Conservation (phyloP, 2,329 filamentous ascomycete species). For the Cryphonectria carpinicola region DNA sequence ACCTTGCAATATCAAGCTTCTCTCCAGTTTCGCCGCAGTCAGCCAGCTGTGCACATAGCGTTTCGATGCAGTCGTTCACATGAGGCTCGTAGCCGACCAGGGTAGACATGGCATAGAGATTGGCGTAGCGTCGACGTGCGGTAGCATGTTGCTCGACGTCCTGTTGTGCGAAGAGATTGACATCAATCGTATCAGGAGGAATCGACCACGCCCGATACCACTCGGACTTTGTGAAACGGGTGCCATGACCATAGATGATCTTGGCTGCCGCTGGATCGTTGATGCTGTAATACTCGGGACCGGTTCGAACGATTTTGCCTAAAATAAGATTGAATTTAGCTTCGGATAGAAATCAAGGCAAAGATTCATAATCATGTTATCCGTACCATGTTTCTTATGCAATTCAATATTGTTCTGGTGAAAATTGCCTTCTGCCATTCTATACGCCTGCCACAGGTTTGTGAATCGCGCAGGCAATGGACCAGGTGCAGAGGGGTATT, state of each 20-base stretch:
- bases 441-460: slow-evolving; percentile 15
- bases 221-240: slow-evolving; percentile 11
- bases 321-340: background rate
- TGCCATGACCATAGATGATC: slow-evolving; percentile 24
- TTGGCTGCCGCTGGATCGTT: slow-evolving; percentile 16
- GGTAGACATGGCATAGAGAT: slow-evolving; percentile 51
- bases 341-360: background rate
- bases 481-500: slow-evolving; percentile 15
- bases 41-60: slow-evolving; percentile 43
- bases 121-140: slow-evolving; percentile 45
- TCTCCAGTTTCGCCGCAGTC: slow-evolving; percentile 39
- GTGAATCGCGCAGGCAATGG: slow-evolving; percentile 18
- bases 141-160: slow-evolving; percentile 43
- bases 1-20: slow-evolving; percentile 44
- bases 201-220: slow-evolving; percentile 16
- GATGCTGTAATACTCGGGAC: slow-evolving; percentile 21
- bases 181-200: background rate
- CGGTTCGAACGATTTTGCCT: slow-evolving; percentile 25
- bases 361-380: background rate
- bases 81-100: slow-evolving; percentile 53
- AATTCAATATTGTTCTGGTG: slow-evolving; percentile 14
- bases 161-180: slow-evolving; percentile 39
- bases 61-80: slow-evolving; percentile 50
- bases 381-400: slow-evolving; percentile 19
- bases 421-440: slow-evolving; percentile 8